A percentile compares a stretch with the other conserved stretches of the same genome.
Evolutionary conservation across 768 basidiomycete genomes (phyloP).

Genomic region (Mycena haematopus): DNA sequence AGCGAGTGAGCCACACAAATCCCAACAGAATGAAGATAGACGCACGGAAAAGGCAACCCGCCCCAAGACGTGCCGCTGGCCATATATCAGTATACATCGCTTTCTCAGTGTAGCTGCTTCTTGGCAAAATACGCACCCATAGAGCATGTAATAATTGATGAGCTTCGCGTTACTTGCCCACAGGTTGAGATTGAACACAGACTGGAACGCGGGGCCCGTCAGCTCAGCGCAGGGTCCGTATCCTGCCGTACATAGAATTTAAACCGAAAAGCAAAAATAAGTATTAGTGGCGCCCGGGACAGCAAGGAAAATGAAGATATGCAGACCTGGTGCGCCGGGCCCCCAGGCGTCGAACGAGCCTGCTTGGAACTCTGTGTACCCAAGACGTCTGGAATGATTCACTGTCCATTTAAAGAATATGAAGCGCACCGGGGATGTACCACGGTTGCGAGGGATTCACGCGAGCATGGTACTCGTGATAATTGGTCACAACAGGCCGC

Average conservation of each 20-base stretch:
- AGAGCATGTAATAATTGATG: conserved; percentile 87
- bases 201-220: conserved; percentile 76
- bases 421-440: conserved; percentile 69
- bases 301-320: not conserved
- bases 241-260: conserved; percentile 41
- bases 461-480: conserved; percentile 67
- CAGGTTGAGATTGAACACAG: conserved; percentile 78
- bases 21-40: not conserved
- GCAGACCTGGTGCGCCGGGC: conserved; percentile 67
- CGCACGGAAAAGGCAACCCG: conserved; percentile 77
- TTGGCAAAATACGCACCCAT: conserved; percentile 54
- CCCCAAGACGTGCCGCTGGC: conserved; percentile 87
- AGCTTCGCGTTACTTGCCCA: conserved; percentile 86
- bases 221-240: conserved; percentile 69
- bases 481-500: conserved; percentile 67
- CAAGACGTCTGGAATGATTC: not conserved
- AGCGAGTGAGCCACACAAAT: not conserved
- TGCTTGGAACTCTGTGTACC: conserved; percentile 61
- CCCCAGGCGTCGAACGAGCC: conserved; percentile 88
- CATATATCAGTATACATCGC: not conserved
- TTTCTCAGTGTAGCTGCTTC: not conserved
- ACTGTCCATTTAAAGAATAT: not conserved
- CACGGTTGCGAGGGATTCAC: conserved; percentile 63
- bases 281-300: not conserved
- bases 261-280: not conserved